These are phyloP conservation scores for Eucalyptus melliodora DNA, from an alignment of 345 rosid genomes.

Conservation along the genomic window DNA sequence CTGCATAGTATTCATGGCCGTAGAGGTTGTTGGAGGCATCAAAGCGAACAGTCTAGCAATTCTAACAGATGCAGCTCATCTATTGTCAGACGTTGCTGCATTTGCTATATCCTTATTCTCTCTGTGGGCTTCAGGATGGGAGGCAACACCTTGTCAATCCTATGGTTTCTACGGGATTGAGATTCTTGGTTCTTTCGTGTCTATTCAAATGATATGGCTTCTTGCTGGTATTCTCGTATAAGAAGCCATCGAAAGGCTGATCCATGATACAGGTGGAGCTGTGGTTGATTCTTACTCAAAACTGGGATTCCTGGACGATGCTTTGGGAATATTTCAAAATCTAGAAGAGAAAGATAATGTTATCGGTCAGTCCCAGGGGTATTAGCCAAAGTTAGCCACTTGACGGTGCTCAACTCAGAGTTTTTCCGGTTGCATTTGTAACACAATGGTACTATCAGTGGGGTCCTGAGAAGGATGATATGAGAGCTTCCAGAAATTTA, in stretches of 20 bases:
- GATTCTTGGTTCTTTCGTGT: constrained; percentile 49
- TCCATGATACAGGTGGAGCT: constrained; percentile 37
- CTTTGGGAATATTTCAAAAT: background rate
- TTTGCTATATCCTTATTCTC: constrained; percentile 61
- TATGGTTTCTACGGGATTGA: constrained; percentile 59
- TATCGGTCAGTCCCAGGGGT: too few relatives aligned
- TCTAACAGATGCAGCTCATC: constrained; percentile 61
- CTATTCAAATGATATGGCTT: constrained; percentile 66
- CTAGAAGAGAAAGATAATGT: background rate
- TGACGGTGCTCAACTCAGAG: too few relatives aligned
- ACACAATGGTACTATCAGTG: too few relatives aligned
- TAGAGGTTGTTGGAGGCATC: constrained; percentile 58
- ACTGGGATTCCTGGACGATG: background rate
- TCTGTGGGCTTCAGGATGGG: constrained; percentile 68
- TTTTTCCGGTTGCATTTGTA: too few relatives aligned
- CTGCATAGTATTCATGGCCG: constrained; percentile 45
- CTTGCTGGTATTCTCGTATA: constrained; percentile 59
- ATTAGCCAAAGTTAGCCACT: too few relatives aligned
- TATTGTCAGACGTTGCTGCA: constrained; percentile 57
- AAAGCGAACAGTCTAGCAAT: constrained; percentile 66
- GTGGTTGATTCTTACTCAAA: background rate
- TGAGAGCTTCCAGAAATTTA: too few relatives aligned
- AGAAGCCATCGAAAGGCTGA: constrained; percentile 48
- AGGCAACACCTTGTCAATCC: constrained; percentile 53
- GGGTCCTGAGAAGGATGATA: too few relatives aligned